Evolutionary conservation across 106 monocot genomes (phyloP), one percentile per base, ranked within the genome.

Genomic region (Phalaenopsis equestris): DNA sequence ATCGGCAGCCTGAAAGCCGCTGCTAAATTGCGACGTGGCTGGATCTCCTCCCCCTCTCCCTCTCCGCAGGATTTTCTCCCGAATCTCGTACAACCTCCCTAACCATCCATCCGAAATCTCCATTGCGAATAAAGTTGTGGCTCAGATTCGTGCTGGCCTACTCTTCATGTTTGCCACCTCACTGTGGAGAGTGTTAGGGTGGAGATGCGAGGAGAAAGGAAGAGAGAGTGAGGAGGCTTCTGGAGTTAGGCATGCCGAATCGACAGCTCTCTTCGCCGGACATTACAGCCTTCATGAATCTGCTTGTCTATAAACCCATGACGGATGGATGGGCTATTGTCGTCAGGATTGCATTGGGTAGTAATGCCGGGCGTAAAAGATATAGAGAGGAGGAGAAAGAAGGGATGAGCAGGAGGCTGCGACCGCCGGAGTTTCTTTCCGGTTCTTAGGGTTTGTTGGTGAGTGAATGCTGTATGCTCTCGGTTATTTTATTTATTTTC

Each of bases 41-140:
- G 0, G 42, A 2, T 43, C 7, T n/a, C 19, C 1, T 5, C 18
- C 43, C 11, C 38, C 43, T 19, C 18, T 43, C 14, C 15, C 41
- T 19, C 15, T 14, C 42, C 43, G 2, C 74, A 19, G 17, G 43
- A 74, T 74, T 74, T 43, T 74, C 42, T 43, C 6, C 14, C 74
- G 37, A 38, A 74, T 37, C 39, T n/a, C 37, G 30, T 17, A 1
- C 38, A 10, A 12, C 70, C 15, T 70, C 39, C 38, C 38, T 14
- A 16, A 37, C 70, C 38, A 74, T 74, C 61, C 24, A 24, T 5
- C 58, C 52, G 15, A 52, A 52, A 52, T 52, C 52, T 52, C 52
- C 52, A 12, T 83, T 64, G 88, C 84, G 80, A 80, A 81, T 0
- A 83, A 77, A 84, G 56, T 91, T 58, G 91, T 93, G 93, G 93